A percentile compares a stretch with the other conserved stretches of the same genome.
phyloP scores from a whole-genome alignment of 2,329 filamentous ascomycete genomes.

The Ceratocystis eucalypticola region DNA sequence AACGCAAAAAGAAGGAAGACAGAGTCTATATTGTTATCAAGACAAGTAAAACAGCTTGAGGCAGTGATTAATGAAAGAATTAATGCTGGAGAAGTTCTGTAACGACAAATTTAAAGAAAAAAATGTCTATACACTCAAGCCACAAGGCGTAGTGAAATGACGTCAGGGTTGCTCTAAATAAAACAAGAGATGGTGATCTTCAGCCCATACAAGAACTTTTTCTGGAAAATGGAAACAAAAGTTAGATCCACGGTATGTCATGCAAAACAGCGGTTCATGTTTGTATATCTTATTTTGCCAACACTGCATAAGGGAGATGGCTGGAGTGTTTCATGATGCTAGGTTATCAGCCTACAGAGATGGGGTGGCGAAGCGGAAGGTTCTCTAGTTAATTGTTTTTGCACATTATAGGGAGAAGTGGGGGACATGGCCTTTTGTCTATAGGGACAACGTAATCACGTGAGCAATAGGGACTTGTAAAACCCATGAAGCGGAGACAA shows the following conservation, averaged over 20 bases:
- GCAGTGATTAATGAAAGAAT: background rate
- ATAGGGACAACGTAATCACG: too few species aligned
- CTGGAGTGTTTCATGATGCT: conserved; percentile 2
- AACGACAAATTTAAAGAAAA: background rate
- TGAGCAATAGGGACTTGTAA: too few species aligned
- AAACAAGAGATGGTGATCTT: background rate
- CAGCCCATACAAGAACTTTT: background rate
- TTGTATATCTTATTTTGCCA: background rate
- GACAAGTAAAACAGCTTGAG: background rate
- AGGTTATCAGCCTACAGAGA: background rate
- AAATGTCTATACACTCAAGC: background rate
- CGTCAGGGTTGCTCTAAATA: background rate
- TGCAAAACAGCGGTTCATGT: background rate
- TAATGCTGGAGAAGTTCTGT: background rate
- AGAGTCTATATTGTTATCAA: background rate
- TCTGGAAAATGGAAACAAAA: background rate
- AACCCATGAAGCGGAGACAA: too few species aligned
- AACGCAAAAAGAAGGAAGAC: too few species aligned
- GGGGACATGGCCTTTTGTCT: too few species aligned
- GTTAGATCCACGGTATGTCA: too few species aligned
- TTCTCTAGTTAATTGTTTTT: too few species aligned
- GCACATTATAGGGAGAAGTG: too few species aligned
- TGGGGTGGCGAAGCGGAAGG: background rate
- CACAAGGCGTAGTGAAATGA: background rate
- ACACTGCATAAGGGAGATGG: conserved; percentile 3